Percentiles rank a stretch among this genome's conserved stretches.
Conservation (phyloP, 176 grass and related monocot species). For the Ananas comosus region DNA sequence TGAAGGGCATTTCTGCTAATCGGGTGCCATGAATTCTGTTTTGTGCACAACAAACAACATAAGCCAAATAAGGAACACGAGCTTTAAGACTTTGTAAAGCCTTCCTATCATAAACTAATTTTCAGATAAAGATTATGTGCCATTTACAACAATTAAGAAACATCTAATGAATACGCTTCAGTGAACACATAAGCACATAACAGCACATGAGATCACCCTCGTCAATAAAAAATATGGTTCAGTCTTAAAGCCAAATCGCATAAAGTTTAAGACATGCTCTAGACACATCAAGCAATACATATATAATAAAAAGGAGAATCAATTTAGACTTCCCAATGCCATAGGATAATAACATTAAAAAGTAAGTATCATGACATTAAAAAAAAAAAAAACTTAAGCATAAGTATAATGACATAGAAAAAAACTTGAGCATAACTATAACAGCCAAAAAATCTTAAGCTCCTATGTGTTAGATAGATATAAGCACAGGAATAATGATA, state of each 20-base stretch:
- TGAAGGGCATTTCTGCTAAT: conserved; percentile 96
- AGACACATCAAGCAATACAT: too few species aligned
- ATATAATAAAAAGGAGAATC: too few species aligned
- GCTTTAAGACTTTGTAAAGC: background rate
- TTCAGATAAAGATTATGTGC: background rate
- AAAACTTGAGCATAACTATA: too few species aligned
- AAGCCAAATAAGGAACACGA: background rate
- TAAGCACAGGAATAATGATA: too few species aligned
- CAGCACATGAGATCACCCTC: background rate
- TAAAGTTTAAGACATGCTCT: background rate
- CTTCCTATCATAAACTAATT: background rate
- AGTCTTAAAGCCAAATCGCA: background rate
- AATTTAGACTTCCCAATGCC: too few species aligned
- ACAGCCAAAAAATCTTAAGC: background rate
- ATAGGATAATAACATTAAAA: too few species aligned
- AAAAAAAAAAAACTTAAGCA: too few species aligned
- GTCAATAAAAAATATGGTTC: background rate
- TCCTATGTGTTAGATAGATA: background rate
- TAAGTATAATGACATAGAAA: too few species aligned
- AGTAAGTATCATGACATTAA: too few species aligned
- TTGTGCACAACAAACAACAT: conserved; percentile 15
- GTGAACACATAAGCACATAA: background rate
- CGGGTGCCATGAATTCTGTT: conserved; percentile 86
- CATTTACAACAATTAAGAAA: background rate
- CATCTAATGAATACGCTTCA: background rate